A percentile compares a stretch with the other conserved stretches of the same genome.
Conservation (phyloP, 306 rosid species). For the Quercus wislizeni region DNA sequence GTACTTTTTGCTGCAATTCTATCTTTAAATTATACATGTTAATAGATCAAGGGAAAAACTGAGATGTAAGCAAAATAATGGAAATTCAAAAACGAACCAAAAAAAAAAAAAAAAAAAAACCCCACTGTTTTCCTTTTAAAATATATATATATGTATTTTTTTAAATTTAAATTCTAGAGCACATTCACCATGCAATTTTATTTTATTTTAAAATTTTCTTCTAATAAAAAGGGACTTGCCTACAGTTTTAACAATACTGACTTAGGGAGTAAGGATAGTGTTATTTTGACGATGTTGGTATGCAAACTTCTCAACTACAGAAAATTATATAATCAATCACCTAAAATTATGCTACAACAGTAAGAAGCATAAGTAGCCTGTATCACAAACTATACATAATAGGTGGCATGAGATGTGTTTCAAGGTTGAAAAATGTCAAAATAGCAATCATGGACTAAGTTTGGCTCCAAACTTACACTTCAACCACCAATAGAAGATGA, state of each 20-base stretch:
- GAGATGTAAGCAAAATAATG: no score
- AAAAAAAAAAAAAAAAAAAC: no score
- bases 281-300: not conserved
- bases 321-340: not conserved
- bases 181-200: not conserved
- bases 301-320: not conserved
- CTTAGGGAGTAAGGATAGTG: not conserved
- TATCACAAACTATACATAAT: not conserved
- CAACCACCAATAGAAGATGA: no score
- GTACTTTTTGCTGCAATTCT: no score
- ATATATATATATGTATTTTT: no score
- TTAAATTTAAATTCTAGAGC: not conserved
- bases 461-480: no score
- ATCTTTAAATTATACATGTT: no score
- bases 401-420: not conserved
- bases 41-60: no score
- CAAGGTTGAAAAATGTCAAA: not conserved
- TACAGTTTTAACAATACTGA: not conserved
- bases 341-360: not conserved
- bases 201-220: not conserved
- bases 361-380: not conserved
- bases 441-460: not conserved
- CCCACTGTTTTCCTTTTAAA: no score
- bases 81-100: no score
- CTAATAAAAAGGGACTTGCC: not conserved